Conservation (phyloP, 2,329 filamentous ascomycete genomes). For the Leptographium radiaticola region DNA sequence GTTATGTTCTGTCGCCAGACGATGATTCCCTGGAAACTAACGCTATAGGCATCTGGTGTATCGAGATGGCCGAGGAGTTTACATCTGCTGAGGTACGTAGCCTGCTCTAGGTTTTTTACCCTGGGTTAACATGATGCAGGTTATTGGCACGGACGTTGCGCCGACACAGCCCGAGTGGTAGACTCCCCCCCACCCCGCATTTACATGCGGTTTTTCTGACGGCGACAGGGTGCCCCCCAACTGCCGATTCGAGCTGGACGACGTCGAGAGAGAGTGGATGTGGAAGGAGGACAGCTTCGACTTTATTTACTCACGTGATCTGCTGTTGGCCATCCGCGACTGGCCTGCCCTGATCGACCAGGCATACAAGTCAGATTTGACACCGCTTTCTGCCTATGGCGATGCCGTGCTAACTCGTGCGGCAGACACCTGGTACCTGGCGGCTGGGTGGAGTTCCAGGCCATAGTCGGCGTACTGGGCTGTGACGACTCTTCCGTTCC, state of each 20-base stretch:
- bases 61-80: slow-evolving; percentile 14
- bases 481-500: slow-evolving; percentile 12
- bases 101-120: not conserved
- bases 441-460: slow-evolving; percentile 12
- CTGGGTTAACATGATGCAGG: slow-evolving; percentile 10
- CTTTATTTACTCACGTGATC: slow-evolving; percentile 20
- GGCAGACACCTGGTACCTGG: slow-evolving; percentile 12
- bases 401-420: too few species aligned
- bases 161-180: slow-evolving; percentile 31
- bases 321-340: slow-evolving; percentile 11
- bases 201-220: too few species aligned
- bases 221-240: slow-evolving; percentile 19
- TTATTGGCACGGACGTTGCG: slow-evolving; percentile 34
- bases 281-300: slow-evolving; percentile 23
- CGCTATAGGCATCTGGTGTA: slow-evolving; percentile 17
- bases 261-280: slow-evolving; percentile 22
- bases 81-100: slow-evolving; percentile 3
- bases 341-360: slow-evolving; percentile 25
- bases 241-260: slow-evolving; percentile 23
- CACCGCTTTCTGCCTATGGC: too few species aligned
- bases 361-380: slow-evolving; percentile 16
- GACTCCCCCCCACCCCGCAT: not conserved
- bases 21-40: not conserved
- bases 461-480: slow-evolving; percentile 2
- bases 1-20: not conserved